Evolutionary conservation across 495 filamentous ascomycete genomes (phyloP), one percentile per base, ranked within the genome.

Genomic region (Hypomontagnella monticulosa): DNA sequence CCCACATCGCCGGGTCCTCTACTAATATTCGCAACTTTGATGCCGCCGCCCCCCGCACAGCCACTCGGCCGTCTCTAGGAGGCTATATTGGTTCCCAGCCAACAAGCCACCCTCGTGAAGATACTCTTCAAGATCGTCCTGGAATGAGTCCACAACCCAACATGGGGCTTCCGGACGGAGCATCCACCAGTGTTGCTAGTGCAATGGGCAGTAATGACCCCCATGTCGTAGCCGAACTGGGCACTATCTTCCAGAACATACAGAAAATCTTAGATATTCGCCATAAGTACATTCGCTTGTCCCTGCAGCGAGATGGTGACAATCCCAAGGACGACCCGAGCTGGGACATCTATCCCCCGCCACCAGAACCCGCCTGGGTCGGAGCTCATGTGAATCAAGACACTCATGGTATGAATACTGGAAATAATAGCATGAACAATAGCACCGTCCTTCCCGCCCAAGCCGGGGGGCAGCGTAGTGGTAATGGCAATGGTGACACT

Each of bases 311-410:
- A 10, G 82, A 87, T 9, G 80, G 79, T 5, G 90, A 96, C 68
- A 96, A 98, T 67, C 95, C 95, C 0, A 93, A 91, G 59, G 91
- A 98, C 77, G 85, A 89, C 11, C 83, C 88, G 1, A 83, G 79
- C 38, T 99, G 96, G 96, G 80, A 84, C 50, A 91, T 99, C 46
- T 98, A 99, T 67, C 95, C 95, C 19, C 87, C 87, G 1, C 94
- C 91, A 14, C 95, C 93, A 14, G 91, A 93, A 63, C 93, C 95
- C 8, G 91, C 89, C 0, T 97, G 95, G 95, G 88, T 88, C 51
- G 88, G 88, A 23, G 87, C 87, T 41, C 84, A 84, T 61, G 77
- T 74, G 32, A 71, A 68, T 33, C 67, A 71, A 4, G 74, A 79
- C 27, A 73, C 72, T 10, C 71, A 74, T 44, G 76, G 69, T 9